Conservation (phyloP, 495 filamentous ascomycete genomes). For the Talaromyces stipitatus region DNA sequence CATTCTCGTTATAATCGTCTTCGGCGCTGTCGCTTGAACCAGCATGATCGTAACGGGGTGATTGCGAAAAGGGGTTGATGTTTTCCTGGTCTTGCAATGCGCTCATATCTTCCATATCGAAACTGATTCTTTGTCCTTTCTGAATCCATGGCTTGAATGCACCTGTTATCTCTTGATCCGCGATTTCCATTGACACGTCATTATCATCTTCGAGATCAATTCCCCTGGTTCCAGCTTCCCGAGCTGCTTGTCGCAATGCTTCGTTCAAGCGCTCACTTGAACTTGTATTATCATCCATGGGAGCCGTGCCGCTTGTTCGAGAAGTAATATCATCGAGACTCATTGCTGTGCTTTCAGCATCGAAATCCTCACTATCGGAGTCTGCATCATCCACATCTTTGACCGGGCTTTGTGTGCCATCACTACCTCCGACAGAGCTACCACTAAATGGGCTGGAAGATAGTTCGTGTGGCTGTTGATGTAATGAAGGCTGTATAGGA, state of each 20-base stretch:
- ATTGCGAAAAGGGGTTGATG: conserved; percentile 38
- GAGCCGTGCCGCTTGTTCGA: conserved; percentile 50
- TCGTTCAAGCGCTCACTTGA: conserved; percentile 65
- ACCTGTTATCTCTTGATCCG: conserved; percentile 72
- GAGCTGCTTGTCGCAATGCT: conserved; percentile 66
- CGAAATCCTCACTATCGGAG: conserved; percentile 47
- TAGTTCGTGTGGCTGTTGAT: conserved; percentile 53
- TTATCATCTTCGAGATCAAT: conserved; percentile 53
- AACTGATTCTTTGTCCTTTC: conserved; percentile 37
- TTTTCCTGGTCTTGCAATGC: conserved; percentile 56
- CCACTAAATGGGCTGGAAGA: conserved; percentile 77
- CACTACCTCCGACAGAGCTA: conserved; percentile 51
- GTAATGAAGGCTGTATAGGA: conserved; percentile 56
- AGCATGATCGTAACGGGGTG: conserved; percentile 4
- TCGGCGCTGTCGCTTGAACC: conserved; percentile 20
- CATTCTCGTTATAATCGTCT: conserved; percentile 35
- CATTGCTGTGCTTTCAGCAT: conserved; percentile 67
- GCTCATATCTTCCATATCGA: conserved; percentile 42
- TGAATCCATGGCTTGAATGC: conserved; percentile 64
- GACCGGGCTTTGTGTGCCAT: conserved; percentile 44
- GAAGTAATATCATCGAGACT: conserved; percentile 66
- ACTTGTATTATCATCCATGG: conserved; percentile 45
- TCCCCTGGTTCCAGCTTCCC: conserved; percentile 58
- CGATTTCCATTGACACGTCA: conserved; percentile 64
- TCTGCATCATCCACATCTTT: conserved; percentile 49